A percentile compares a stretch with the other conserved stretches of the same genome.
These are phyloP conservation scores for Jamesozyma gamospora DNA, from an alignment of 805 yeast species.

Conservation along the genomic window DNA sequence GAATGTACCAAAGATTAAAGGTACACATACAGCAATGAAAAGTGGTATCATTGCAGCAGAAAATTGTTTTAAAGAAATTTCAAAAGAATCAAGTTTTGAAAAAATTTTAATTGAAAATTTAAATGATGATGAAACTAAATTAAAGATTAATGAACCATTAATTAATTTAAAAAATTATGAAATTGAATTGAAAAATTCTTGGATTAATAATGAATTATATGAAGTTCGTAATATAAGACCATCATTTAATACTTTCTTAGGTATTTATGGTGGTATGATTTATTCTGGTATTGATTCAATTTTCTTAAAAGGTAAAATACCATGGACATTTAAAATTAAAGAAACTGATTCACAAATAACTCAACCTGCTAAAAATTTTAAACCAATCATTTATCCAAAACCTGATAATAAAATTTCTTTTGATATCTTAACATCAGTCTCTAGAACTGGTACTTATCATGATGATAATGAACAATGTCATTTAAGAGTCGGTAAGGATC, in stretches of 20 bases:
- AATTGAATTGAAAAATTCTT: conserved; percentile 55
- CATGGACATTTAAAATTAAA: conserved; percentile 75
- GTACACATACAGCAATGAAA: conserved; percentile 96
- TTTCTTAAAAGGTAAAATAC: conserved; percentile 67
- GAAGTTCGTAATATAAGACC: conserved; percentile 89
- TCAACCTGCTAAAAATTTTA: conserved; percentile 50
- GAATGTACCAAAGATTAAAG: conserved; percentile 96
- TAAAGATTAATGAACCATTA: conserved; percentile 30
- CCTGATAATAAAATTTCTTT: conserved; percentile 92
- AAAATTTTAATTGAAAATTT: conserved; percentile 35
- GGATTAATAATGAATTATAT: conserved; percentile 78
- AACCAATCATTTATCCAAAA: conserved; percentile 82
- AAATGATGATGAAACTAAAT: conserved; percentile 13
- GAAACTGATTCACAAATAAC: conserved; percentile 67
- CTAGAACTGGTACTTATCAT: conserved; percentile 93
- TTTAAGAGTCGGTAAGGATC: conserved; percentile 50
- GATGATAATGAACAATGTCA: conserved; percentile 92
- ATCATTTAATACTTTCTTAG: conserved; percentile 69
- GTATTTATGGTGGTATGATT: conserved; percentile 69
- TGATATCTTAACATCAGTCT: conserved; percentile 88
- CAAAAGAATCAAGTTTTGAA: conserved; percentile 33
- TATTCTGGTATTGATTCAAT: conserved; percentile 80
- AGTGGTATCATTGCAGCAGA: conserved; percentile 95
- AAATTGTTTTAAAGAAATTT: conserved; percentile 47
- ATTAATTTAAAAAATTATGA: conserved; percentile 53